These are phyloP conservation scores for Coleophoma cylindrospora DNA, from an alignment of 2,329 filamentous ascomycete genomes.

Conservation along the genomic window DNA sequence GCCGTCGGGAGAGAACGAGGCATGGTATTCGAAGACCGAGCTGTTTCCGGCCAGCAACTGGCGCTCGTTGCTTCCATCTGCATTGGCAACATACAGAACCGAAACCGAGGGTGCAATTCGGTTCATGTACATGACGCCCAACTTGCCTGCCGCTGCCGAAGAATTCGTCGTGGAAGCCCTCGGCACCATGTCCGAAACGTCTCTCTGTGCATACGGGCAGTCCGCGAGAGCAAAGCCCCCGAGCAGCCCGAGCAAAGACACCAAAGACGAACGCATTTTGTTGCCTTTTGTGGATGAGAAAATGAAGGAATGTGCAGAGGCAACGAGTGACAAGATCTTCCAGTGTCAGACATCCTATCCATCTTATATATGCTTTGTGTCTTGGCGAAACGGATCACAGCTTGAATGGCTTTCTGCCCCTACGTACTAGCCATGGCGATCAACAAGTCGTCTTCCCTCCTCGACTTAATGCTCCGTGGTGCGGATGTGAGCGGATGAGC, in stretches of 20 bases:
- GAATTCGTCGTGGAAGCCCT: neutral
- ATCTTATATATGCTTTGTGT: neutral
- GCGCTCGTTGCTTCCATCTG: conserved; percentile 32
- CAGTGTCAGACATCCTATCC: neutral
- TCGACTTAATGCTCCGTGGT: no score
- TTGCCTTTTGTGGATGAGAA: neutral
- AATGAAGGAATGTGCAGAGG: neutral
- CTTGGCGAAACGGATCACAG: neutral
- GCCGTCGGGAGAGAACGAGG: conserved; percentile 31
- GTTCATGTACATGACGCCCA: conserved; percentile 27
- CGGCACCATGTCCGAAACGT: neutral
- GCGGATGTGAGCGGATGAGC: no score
- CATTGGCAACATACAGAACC: conserved; percentile 27
- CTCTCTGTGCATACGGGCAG: neutral
- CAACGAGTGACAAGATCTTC: neutral
- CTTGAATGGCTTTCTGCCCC: neutral
- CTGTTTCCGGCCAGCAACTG: conserved; percentile 24
- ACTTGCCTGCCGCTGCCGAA: neutral
- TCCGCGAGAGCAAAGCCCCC: neutral
- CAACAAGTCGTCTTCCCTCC: no score
- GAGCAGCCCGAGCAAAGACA: neutral
- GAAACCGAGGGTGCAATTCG: conserved; percentile 28
- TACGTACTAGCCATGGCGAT: no score
- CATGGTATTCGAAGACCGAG: conserved; percentile 32
- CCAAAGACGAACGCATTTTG: neutral